A percentile compares a stretch with the other conserved stretches of the same genome.
phyloP scores from a whole-genome alignment of 768 basidiomycete species.

The Lentinula sp. region DNA sequence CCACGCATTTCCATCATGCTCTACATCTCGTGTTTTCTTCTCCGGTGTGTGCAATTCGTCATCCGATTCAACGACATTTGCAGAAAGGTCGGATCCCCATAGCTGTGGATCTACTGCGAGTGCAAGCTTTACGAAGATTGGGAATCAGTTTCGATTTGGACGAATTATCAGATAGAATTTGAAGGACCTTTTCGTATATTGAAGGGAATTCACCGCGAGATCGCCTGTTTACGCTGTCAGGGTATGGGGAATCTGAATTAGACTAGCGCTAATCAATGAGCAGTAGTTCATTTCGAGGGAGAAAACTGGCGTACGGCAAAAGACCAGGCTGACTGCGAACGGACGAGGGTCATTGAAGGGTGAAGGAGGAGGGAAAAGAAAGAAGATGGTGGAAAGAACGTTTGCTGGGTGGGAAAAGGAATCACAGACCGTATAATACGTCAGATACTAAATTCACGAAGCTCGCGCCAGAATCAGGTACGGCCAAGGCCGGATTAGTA shows the following conservation, averaged over 20 bases:
- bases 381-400: not conserved
- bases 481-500: not conserved
- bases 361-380: not conserved
- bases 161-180: not conserved
- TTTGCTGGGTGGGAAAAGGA: conserved; percentile 2
- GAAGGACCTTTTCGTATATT: conserved; percentile 13
- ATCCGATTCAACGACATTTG: conserved; percentile 35
- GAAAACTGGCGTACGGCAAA: conserved; percentile 1
- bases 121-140: conserved; percentile 30
- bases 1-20: conserved; percentile 39
- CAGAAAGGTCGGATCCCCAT: conserved; percentile 48
- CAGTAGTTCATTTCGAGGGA: not conserved
- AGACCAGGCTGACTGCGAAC: conserved; percentile 2
- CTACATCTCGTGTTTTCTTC: conserved; percentile 24
- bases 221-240: conserved; percentile 2
- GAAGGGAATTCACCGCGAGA: conserved; percentile 11
- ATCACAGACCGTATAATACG: not conserved
- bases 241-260: conserved; percentile 16
- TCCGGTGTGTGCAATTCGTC: conserved; percentile 26
- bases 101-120: conserved; percentile 47
- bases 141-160: not conserved
- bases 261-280: not conserved
- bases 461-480: not conserved
- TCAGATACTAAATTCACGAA: not conserved
- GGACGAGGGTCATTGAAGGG: conserved; percentile 2